Conservation (phyloP, 2,329 filamentous ascomycete genomes). For the Talaromyces sp. region DNA sequence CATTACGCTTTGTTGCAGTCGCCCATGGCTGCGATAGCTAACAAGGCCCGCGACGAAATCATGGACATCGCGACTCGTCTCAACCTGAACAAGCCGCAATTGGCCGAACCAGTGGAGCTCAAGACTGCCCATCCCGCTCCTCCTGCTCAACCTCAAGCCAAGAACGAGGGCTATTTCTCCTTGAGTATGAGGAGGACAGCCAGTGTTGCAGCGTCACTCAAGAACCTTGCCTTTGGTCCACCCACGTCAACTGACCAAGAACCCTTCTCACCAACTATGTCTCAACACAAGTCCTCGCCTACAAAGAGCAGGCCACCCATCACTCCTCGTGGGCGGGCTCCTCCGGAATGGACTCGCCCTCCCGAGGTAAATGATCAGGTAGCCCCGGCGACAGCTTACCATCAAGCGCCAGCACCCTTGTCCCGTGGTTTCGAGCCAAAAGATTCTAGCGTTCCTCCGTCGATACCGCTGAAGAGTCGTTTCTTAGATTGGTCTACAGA, state of each 20-base stretch:
- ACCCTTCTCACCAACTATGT: constrained; percentile 22
- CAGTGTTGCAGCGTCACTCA: constrained; percentile 62
- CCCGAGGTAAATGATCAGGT: constrained; percentile 71
- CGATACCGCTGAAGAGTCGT: constrained; percentile 72
- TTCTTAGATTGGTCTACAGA: constrained; percentile 96
- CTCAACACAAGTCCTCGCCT: constrained; percentile 27
- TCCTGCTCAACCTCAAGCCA: constrained; percentile 48
- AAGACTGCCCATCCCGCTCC: constrained; percentile 42
- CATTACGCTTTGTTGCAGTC: constrained; percentile 75
- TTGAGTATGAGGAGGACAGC: constrained; percentile 59
- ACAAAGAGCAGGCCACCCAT: constrained; percentile 36
- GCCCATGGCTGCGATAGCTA: constrained; percentile 65
- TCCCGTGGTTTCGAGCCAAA: constrained; percentile 69
- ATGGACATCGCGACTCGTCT: constrained; percentile 34
- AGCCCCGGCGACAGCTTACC: constrained; percentile 65
- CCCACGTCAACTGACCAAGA: constrained; percentile 33
- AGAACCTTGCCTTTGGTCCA: constrained; percentile 56
- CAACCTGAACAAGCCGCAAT: constrained; percentile 38
- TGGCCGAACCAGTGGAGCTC: constrained; percentile 31
- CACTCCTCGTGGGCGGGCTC: constrained; percentile 49
- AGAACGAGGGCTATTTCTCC: constrained; percentile 59
- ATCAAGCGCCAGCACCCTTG: constrained; percentile 71
- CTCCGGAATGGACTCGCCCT: constrained; percentile 59
- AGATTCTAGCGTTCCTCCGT: constrained; percentile 55
- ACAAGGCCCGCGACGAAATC: constrained; percentile 67